Evolutionary conservation across 2,329 filamentous ascomycete genomes (phyloP), one percentile per base, ranked within the genome.

Genomic region (Emergomyces pasteurianus): DNA sequence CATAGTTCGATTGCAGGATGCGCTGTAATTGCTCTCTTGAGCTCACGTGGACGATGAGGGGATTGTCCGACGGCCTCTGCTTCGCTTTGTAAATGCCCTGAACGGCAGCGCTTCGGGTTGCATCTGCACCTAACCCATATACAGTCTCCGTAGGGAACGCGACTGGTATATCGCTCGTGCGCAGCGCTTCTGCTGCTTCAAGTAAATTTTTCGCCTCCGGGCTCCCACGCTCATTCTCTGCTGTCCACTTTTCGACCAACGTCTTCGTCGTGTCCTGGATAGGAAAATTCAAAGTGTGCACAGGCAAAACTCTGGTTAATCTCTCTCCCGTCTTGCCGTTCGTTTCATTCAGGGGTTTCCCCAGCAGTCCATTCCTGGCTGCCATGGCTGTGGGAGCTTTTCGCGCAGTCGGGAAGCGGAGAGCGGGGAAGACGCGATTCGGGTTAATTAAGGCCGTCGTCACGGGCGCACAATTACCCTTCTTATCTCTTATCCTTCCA

Each of bases 61-160:
- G 94, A 72, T 99, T 99, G 71, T 99, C 94, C 7, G 88, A 88
- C 3, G 94, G 94, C 60, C 94, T 79, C 60, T 90, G 88, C 76
- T 99, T 99, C 58, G 90, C 91, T 26, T 84, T 81, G 74, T 94
- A 99, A 66, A 99, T 99, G n/a, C 91, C 92, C 69, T 82, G 85
- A 7, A 97, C 92, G 1, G 92, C 88, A 28, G 78, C 80, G 68
- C 86, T 90, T 67, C 90, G 84, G 31, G 92, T 97, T 12, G 94
- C 94, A 76, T 97, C 94, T 16, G 94, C 94, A n/a, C 91, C 94
- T 8, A 99, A 81, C 0, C 94, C 94, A 72, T 99, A 99, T 0
- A 99, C 94, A 0, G 94, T 99, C 76, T 99, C 94, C 0, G 94
- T 99, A 0, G 94, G 94, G 71, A 99, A 99, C 1, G 90, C 94